Evolutionary conservation across 495 filamentous ascomycete genomes (phyloP).

Genomic region (Xylaria bambusicola): DNA sequence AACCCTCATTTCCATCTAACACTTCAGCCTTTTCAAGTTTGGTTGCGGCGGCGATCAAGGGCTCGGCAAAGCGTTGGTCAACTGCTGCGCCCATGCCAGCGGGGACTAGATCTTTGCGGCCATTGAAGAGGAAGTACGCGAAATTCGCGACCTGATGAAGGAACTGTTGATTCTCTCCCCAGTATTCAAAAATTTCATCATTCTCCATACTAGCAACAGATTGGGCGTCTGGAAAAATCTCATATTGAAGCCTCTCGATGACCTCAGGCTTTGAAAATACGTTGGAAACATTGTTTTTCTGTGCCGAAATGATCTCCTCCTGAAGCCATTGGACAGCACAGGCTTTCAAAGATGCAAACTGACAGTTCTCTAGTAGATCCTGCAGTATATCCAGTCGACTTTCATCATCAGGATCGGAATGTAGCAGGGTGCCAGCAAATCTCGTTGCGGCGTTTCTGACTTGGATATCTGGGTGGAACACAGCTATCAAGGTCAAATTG

Average conservation of each 20-base stretch:
- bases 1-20: slow-evolving; percentile 23
- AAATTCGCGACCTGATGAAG: slow-evolving; percentile 52
- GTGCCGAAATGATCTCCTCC: slow-evolving; percentile 69
- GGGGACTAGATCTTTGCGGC: slow-evolving; percentile 42
- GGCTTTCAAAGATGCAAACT: slow-evolving; percentile 74
- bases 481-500: slow-evolving; percentile 62
- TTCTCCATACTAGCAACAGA: slow-evolving; percentile 30
- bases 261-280: slow-evolving; percentile 61
- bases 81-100: slow-evolving; percentile 47
- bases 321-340: slow-evolving; percentile 85
- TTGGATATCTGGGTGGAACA: slow-evolving; percentile 66
- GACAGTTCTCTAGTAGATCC: slow-evolving; percentile 78
- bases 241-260: slow-evolving; percentile 48
- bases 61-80: slow-evolving; percentile 54
- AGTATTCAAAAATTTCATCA: slow-evolving; percentile 33
- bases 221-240: slow-evolving; percentile 43
- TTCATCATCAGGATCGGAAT: slow-evolving; percentile 70
- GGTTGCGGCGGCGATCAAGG: slow-evolving; percentile 46
- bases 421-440: slow-evolving; percentile 71
- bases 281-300: slow-evolving; percentile 34
- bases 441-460: slow-evolving; percentile 73
- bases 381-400: slow-evolving; percentile 75
- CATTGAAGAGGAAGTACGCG: slow-evolving; percentile 53
- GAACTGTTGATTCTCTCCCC: slow-evolving; percentile 42
- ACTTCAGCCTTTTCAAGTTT: slow-evolving; percentile 43